Evolutionary conservation across 257 asterid genomes (phyloP), one percentile per base, ranked within the genome.

Genomic region (Cruciata laevipes): DNA sequence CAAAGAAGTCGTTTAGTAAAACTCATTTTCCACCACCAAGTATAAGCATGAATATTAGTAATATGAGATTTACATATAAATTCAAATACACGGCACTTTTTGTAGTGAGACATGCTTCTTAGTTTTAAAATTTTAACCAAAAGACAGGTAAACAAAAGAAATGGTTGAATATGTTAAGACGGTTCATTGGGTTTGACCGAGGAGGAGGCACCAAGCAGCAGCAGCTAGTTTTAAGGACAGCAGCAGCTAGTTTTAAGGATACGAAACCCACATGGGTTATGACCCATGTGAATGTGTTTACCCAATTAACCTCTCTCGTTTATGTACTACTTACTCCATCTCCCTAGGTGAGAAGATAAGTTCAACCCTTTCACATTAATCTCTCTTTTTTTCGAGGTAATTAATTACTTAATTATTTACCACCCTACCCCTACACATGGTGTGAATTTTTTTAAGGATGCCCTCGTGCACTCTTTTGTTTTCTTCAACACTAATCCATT

Each of bases 211-310:
- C 42, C 51, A n/a, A n/a, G n/a, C n/a, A 42, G 51, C 55, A 16
- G 61, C 61, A 56, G 61, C 61, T 56, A 20, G 61, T 56, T 56
- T 56, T 56, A 21, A 56, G 61, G 61, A 56, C n/a, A 42, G 51
- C 55, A 16, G 61, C 61, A 56, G 61, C 61, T 56, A 20, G 61
- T 56, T 56, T 56, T 56, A 21, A 56, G 61, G 61, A 56, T 56
- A 20, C 61, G 31, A 21, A 56, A 56, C 32, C 31, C 55, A 56
- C 61, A 56, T 21, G 61, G 49, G 53, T 47, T 14, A 47, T 47
- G 55, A 17, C n/a, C n/a, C 55, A 47, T 47, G 55, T 17, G 55
- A 47, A 14, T 47, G 20, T 14, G 55, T 16, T 17, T 16, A 47
- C 55, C 51, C 51, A 42, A 42, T 13, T 0, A 42, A 14, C 30